Evolutionary conservation across 768 basidiomycete species (phyloP).

Genomic region (Pisolithus tinctorius): DNA sequence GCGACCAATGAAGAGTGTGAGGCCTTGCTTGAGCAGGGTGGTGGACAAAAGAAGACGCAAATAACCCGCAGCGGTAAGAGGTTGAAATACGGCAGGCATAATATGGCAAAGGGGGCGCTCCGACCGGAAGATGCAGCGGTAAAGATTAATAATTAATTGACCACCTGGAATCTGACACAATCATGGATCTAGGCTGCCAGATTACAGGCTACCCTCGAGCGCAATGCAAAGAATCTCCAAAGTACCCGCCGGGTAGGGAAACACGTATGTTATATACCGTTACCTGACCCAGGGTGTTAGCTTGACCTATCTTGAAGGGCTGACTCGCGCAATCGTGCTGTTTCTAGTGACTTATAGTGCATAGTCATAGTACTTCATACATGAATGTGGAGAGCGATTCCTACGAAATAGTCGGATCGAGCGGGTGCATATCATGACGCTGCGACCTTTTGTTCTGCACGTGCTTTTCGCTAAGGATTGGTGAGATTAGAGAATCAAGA

Average conservation of each 20-base stretch:
- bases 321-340: conserved; percentile 4
- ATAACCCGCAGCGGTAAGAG: conserved; percentile 40
- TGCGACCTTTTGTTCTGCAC: conserved; percentile 51
- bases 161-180: neutral
- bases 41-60: conserved; percentile 23
- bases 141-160: conserved; percentile 19
- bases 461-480: conserved; percentile 53
- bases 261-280: conserved; percentile 14
- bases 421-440: conserved; percentile 17
- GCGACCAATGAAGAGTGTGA: conserved; percentile 71
- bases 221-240: conserved; percentile 26
- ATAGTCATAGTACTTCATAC: conserved; percentile 17
- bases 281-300: conserved; percentile 12
- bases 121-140: conserved; percentile 81
- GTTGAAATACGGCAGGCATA: conserved; percentile 66
- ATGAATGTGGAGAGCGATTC: conserved; percentile 9
- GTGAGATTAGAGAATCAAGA: neutral
- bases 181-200: conserved; percentile 50
- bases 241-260: conserved; percentile 19
- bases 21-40: conserved; percentile 44
- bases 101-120: conserved; percentile 83
- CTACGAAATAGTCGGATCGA: neutral
- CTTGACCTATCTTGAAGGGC: neutral
- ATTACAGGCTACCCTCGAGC: conserved; percentile 58
- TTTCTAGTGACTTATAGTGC: conserved; percentile 3